Evolutionary conservation across 1,139 yeast genomes (phyloP), one percentile per base, ranked within the genome.

Genomic region (Saccharomycopsis crataegensis): DNA sequence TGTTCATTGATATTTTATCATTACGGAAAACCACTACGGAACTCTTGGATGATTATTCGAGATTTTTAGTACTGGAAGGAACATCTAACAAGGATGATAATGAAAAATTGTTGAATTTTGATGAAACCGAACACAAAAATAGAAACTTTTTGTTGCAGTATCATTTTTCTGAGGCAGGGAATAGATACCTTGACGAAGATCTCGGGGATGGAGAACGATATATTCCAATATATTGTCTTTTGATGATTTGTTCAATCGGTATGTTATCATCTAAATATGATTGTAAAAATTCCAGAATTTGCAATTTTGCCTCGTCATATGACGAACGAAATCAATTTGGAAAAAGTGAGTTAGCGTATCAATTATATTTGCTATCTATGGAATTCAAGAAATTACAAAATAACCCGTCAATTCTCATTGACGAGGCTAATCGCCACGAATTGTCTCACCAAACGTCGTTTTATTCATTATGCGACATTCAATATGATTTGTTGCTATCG

Each of bases 401-500:
- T 12, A 16, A n/a, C 11, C 3, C 8, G n/a, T 12, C 17, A 16
- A 33, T 9, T 31, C 34, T 32, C 11, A 16, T 16, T 16, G 16
- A 17, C 12, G 28, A 4, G 2, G 28, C 4, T 22, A 22, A 22
- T 22, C 28, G 4, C 4, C 28, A 4, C 2, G 28, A 22, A 4
- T 4, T 22, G 28, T 4, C 4, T 4, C 28, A 22, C 28, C 2
- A 11, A 8, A 40, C 3, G 5, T 17, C 22, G 16, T 51, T 42
- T 48, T 54, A 63, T 51, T 61, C 71, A 1, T 55, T 65, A 9
- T 57, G 59, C 9, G 60, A 66, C 3, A 69, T 70, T 2, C 68
- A 69, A 50, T 71, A 61, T 53, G 60, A 68, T 47, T 53, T 74
- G n/a, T 60, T 75, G 32, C 58, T 65, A 41, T 69, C 71, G 47